Percentiles rank a stretch among this genome's conserved stretches.
These are phyloP conservation scores for Flaveria sonorensis DNA, from an alignment of 129 eudicot species.

Conservation along the genomic window DNA sequence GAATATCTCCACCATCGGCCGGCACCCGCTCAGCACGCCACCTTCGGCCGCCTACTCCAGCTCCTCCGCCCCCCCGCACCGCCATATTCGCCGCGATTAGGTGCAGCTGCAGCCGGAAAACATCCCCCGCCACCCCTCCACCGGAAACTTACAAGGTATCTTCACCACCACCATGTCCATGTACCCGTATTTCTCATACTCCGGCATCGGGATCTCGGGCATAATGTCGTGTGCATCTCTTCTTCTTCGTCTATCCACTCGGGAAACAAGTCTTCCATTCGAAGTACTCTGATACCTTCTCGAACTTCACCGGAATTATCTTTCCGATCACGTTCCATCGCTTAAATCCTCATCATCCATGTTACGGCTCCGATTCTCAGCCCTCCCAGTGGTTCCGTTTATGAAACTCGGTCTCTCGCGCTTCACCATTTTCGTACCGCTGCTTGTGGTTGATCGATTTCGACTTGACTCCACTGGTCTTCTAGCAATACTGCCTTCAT, in stretches of 20 bases:
- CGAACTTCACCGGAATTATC: slow-evolving; percentile 40
- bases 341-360: slow-evolving; percentile 77
- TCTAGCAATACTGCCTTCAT: slow-evolving; percentile 59
- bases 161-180: slow-evolving; percentile 80
- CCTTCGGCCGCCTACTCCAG: slow-evolving; percentile 55
- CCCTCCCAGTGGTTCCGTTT: slow-evolving; percentile 43
- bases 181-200: slow-evolving; percentile 41
- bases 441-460: slow-evolving; percentile 17
- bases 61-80: slow-evolving; percentile 58
- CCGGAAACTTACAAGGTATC: slow-evolving; percentile 62
- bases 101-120: slow-evolving; percentile 76
- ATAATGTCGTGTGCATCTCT: slow-evolving; percentile 62
- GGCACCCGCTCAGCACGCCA: slow-evolving; percentile 76
- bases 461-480: slow-evolving; percentile 37
- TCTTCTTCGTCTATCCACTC: slow-evolving; percentile 99
- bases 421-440: slow-evolving; percentile 32
- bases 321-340: slow-evolving; percentile 67
- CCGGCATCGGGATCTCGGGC: slow-evolving; percentile 87
- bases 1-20: slow-evolving; percentile 88
- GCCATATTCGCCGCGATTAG: slow-evolving; percentile 69
- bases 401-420: slow-evolving; percentile 69
- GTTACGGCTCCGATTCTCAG: slow-evolving; percentile 65
- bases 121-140: slow-evolving; percentile 76
- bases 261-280: slow-evolving; percentile 82
- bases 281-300: slow-evolving; percentile 54